These are phyloP conservation scores for Backusella parvicylindrica DNA, from an alignment of 192 early-diverging fungal genomes.

Conservation along the genomic window DNA sequence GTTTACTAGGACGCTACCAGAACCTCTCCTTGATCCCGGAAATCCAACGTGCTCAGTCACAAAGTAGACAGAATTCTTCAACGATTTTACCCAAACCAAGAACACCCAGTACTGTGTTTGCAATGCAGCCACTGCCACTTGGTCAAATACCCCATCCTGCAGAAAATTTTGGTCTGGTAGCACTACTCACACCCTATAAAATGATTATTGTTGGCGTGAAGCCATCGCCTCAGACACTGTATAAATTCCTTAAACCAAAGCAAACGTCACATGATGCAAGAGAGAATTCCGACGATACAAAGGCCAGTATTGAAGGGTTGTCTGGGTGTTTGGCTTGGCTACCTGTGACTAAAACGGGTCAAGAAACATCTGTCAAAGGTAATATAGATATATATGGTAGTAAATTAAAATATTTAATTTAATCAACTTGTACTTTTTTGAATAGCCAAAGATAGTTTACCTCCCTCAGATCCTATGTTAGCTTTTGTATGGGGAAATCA, in stretches of 20 bases:
- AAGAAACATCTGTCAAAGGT: conserved; percentile 10
- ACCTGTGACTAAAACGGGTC: conserved; percentile 47
- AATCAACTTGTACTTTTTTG: background rate
- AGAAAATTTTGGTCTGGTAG: conserved; percentile 55
- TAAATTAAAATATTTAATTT: background rate
- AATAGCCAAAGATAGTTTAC: conserved; percentile 5
- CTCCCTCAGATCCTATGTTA: conserved; percentile 42
- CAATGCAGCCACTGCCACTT: conserved; percentile 50
- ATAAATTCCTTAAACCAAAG: conserved; percentile 53
- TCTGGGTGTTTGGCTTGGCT: conserved; percentile 58
- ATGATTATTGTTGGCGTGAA: conserved; percentile 58
- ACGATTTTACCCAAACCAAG: conserved; percentile 31
- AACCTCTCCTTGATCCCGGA: conserved; percentile 24
- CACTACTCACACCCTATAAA: conserved; percentile 58
- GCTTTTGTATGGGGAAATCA: conserved; percentile 58
- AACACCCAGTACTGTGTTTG: conserved; percentile 58
- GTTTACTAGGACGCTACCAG: conserved; percentile 54
- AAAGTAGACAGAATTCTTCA: background rate
- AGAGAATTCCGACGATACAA: conserved; percentile 4
- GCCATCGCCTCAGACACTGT: conserved; percentile 53
- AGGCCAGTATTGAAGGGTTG: conserved; percentile 10
- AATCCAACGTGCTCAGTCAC: background rate
- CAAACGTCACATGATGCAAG: conserved; percentile 14
- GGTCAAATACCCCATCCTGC: conserved; percentile 53
- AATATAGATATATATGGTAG: background rate